phyloP scores from a whole-genome alignment of 176 grass and related monocot genomes.

The Guadua angustifolia region DNA sequence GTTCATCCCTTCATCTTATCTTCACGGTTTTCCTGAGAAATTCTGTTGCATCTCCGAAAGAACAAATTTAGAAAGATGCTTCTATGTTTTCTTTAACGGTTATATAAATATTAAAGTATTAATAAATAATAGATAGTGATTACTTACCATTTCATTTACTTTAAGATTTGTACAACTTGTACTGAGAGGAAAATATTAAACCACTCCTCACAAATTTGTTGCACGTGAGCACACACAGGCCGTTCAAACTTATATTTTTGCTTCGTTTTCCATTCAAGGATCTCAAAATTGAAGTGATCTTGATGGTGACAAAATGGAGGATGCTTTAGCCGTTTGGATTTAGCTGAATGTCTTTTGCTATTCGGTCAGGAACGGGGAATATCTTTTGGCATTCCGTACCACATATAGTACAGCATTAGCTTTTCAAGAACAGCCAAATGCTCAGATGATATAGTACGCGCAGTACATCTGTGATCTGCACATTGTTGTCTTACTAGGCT shows the following conservation, averaged over 20 bases:
- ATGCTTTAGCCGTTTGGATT: slow-evolving; percentile 5
- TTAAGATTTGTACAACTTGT: no score
- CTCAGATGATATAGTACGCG: not conserved
- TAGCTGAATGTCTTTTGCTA: not conserved
- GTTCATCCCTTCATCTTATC: not conserved
- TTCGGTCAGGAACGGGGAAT: not conserved
- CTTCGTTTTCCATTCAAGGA: not conserved
- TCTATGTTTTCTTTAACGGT: no score
- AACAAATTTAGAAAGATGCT: no score
- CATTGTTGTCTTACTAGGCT: not conserved
- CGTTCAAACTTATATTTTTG: not conserved
- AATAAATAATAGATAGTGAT: no score
- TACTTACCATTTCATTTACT: no score
- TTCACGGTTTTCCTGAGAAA: slow-evolving; percentile 31
- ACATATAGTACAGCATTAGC: not conserved
- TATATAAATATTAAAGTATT: no score
- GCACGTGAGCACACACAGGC: not conserved
- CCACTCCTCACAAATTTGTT: no score
- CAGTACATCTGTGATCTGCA: slow-evolving; percentile 5
- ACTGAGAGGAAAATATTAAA: no score
- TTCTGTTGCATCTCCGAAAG: not conserved
- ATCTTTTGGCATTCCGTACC: slow-evolving; percentile 19
- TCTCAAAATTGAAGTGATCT: not conserved
- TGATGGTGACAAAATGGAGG: not conserved
- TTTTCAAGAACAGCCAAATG: not conserved